Conservation (phyloP, 2,329 filamentous ascomycete species). For the Colletotrichum melonis region DNA sequence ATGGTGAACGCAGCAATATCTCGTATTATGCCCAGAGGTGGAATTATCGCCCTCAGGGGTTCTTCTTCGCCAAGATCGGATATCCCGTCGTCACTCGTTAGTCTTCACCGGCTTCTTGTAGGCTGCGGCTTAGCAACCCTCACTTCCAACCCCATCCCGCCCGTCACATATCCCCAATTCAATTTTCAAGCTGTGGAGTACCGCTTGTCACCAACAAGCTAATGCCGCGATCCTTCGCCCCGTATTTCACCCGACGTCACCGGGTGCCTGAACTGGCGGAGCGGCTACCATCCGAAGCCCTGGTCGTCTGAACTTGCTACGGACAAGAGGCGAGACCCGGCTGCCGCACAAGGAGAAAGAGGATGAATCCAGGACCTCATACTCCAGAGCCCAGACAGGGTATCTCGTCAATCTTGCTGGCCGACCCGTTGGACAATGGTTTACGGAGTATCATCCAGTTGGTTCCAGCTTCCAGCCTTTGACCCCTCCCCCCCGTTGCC, state of each 20-base stretch:
- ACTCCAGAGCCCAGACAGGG: neutral
- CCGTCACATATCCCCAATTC: too few species aligned
- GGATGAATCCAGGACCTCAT: neutral
- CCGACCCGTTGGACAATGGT: neutral
- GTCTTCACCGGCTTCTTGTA: neutral
- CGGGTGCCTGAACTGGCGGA: neutral
- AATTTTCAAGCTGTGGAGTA: neutral
- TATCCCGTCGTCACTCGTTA: neutral
- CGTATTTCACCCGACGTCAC: neutral
- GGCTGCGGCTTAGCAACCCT: neutral
- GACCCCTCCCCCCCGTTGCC: neutral
- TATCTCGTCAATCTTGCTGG: slow-evolving; percentile 21
- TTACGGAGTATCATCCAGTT: neutral
- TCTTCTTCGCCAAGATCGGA: neutral
- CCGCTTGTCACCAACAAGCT: neutral
- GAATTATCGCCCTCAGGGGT: neutral
- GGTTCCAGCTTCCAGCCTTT: neutral
- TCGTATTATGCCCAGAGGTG: neutral
- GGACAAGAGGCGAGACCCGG: neutral
- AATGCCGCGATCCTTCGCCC: neutral
- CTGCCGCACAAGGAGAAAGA: neutral
- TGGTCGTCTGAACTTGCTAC: slow-evolving; percentile 1
- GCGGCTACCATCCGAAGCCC: neutral
- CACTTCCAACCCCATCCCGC: neutral
- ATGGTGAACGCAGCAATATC: too few species aligned